A percentile compares a stretch with the other conserved stretches of the same genome.
Conservation (phyloP, 2,329 filamentous ascomycete genomes). For the Cercospora sp. region DNA sequence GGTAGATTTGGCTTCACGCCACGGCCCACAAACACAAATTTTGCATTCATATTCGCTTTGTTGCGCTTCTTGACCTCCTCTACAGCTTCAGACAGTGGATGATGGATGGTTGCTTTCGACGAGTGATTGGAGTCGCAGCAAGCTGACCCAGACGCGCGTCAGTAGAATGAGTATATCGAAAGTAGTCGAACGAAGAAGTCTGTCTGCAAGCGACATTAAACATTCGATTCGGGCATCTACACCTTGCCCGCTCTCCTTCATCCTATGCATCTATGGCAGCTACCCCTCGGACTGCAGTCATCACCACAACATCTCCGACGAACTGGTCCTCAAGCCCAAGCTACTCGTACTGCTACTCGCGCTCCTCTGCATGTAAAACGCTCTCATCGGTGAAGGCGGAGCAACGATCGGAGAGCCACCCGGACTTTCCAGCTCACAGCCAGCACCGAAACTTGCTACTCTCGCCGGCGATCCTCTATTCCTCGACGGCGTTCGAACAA, state of each 20-base stretch:
- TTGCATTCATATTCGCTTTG: no score
- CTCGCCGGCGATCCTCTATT: background rate
- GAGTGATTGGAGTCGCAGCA: background rate
- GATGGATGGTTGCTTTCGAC: slow-evolving; percentile 27
- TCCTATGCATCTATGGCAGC: background rate
- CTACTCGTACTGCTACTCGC: slow-evolving; percentile 11
- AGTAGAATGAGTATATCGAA: background rate
- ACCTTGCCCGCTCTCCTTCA: background rate
- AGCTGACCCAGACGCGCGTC: background rate
- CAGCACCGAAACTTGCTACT: background rate
- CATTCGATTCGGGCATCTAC: background rate
- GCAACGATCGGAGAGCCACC: slow-evolving; percentile 3
- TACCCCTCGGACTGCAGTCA: background rate
- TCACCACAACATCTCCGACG: background rate
- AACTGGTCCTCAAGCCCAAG: slow-evolving; percentile 5
- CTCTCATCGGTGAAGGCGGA: slow-evolving; percentile 10
- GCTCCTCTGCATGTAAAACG: slow-evolving; percentile 12
- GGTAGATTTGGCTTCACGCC: no score
- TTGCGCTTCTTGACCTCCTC: no score
- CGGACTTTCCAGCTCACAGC: slow-evolving; percentile 1
- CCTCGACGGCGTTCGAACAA: slow-evolving; percentile 1
- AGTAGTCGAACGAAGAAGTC: background rate
- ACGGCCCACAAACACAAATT: no score
- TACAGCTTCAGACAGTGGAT: no score
- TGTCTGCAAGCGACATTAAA: background rate